A percentile compares a stretch with the other conserved stretches of the same genome.
Evolutionary conservation across 2,329 filamentous ascomycete species (phyloP).

Genomic region (Sclerotinia sclerotiorum): DNA sequence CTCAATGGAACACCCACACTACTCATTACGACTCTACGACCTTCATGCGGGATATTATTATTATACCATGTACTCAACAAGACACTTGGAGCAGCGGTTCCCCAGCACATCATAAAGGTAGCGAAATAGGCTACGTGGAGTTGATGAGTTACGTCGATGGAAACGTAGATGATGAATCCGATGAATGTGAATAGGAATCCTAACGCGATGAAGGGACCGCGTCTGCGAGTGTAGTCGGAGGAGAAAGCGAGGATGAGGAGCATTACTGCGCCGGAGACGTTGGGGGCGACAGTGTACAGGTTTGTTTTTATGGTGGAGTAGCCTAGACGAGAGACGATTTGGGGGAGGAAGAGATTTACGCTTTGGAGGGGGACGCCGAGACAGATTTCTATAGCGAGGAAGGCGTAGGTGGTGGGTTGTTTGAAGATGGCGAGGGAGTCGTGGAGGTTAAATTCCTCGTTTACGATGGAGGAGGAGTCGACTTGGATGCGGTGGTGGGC

Average conservation of each 20-base stretch:
- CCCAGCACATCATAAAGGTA: constrained; percentile 66
- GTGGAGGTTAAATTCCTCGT: constrained; percentile 52
- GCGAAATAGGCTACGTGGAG: constrained; percentile 62
- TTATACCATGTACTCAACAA: constrained; percentile 49
- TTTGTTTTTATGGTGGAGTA: constrained; percentile 63
- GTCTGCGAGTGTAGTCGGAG: constrained; percentile 54
- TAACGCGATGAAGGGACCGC: constrained; percentile 67
- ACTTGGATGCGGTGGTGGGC: constrained; percentile 41
- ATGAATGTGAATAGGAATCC: constrained; percentile 73
- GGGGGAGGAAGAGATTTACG: constrained; percentile 55
- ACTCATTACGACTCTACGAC: constrained; percentile 59
- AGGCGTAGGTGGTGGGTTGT: constrained; percentile 45
- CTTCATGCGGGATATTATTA: constrained; percentile 66
- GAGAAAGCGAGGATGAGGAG: constrained; percentile 70
- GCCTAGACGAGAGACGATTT: constrained; percentile 53
- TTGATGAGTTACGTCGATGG: constrained; percentile 56
- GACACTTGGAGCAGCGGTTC: constrained; percentile 37
- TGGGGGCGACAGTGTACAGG: constrained; percentile 78
- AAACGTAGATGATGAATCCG: constrained; percentile 76
- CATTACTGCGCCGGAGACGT: constrained; percentile 71
- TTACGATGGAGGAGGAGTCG: constrained; percentile 65
- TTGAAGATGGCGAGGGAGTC: constrained; percentile 55
- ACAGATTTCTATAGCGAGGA: constrained; percentile 56
- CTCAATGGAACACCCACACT: constrained; percentile 61
- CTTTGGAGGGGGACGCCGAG: constrained; percentile 59